Evolutionary conservation across 2,329 filamentous ascomycete species (phyloP).

Genomic region (Scedosporium minutisporum): DNA sequence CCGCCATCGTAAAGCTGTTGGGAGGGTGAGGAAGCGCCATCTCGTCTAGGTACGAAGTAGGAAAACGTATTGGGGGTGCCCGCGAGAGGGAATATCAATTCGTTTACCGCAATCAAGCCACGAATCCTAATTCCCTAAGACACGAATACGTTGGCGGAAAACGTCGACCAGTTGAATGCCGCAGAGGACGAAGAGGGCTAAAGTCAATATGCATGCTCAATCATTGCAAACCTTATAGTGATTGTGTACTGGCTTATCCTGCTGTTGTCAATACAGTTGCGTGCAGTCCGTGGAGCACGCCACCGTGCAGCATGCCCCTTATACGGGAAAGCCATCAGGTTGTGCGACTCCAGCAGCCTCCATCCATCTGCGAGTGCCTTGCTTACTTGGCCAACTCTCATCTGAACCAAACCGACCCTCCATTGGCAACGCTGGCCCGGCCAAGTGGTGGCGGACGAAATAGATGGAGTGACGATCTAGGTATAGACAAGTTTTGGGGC

Average conservation of each 20-base stretch:
- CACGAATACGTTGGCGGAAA: background rate
- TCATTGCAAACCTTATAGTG: background rate
- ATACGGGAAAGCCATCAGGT: background rate
- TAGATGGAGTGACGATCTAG: background rate
- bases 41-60: no score
- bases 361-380: background rate
- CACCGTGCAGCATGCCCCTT: background rate
- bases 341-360: background rate
- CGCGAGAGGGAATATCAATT: no score
- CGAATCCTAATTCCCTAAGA: background rate
- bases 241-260: background rate
- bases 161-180: background rate
- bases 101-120: background rate
- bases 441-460: background rate
- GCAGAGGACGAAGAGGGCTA: background rate
- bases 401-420: background rate
- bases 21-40: no score
- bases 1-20: no score
- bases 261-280: background rate
- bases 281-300: background rate
- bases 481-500: no score
- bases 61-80: no score
- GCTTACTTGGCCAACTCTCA: background rate
- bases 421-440: background rate
- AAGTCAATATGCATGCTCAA: background rate